These are phyloP conservation scores for Aspergillus phoenicis DNA, from an alignment of 2,329 filamentous ascomycete genomes.

Conservation along the genomic window DNA sequence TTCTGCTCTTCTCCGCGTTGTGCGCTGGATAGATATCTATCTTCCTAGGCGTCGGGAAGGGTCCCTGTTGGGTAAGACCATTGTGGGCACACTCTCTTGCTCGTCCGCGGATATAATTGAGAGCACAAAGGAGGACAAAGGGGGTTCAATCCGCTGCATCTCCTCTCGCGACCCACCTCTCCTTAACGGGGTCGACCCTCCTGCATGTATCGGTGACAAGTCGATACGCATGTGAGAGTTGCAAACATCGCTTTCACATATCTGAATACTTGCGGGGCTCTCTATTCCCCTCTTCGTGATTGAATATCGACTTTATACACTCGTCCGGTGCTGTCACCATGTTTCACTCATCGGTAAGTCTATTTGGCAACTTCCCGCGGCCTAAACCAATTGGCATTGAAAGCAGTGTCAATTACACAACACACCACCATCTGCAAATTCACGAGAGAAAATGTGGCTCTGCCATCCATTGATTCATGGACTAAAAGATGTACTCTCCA, in stretches of 20 bases:
- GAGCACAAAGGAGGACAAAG: background rate
- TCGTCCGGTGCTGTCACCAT: slow-evolving; percentile 26
- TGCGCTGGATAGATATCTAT: slow-evolving; percentile 1
- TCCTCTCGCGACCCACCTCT: background rate
- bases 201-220: background rate
- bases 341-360: slow-evolving; percentile 40
- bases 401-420: background rate
- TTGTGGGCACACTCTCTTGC: background rate
- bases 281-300: background rate
- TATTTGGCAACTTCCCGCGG: background rate
- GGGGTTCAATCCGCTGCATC: background rate
- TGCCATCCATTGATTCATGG: background rate
- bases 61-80: background rate
- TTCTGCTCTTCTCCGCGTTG: background rate
- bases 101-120: background rate
- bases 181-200: background rate
- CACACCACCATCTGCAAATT: background rate
- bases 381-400: background rate
- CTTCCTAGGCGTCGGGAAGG: background rate
- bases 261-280: background rate
- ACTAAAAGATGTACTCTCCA: background rate
- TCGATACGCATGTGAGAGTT: background rate
- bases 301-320: background rate
- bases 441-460: background rate
- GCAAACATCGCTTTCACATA: background rate